phyloP scores from a whole-genome alignment of 768 basidiomycete genomes.

The Auricularia sp. region DNA sequence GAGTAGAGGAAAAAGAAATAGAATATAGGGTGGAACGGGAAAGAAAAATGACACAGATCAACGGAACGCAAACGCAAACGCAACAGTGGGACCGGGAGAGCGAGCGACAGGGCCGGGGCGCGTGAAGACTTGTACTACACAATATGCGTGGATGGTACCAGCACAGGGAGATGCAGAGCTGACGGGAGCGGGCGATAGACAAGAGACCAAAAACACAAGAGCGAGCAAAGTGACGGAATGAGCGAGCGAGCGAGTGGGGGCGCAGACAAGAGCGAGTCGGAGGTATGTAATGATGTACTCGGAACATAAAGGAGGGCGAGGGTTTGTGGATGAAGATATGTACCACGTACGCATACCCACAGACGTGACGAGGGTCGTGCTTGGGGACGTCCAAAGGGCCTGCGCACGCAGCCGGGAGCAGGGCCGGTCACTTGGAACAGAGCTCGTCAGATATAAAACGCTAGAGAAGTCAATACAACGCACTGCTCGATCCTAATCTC shows the following conservation, averaged over 20 bases:
- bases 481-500: no score
- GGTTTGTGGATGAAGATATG: neutral
- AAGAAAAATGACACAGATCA: constrained; percentile 1
- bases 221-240: neutral
- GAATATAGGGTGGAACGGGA: constrained; percentile 10
- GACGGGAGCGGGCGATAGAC: neutral
- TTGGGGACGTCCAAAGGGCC: no score
- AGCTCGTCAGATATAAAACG: no score
- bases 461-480: no score
- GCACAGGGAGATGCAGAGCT: neutral
- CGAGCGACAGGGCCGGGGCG: neutral
- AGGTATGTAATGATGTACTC: neutral
- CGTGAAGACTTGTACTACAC: neutral
- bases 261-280: neutral
- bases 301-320: neutral
- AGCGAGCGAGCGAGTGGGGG: neutral
- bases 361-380: no score
- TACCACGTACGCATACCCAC: neutral
- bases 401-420: no score
- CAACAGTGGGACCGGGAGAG: neutral
- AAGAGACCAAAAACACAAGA: neutral
- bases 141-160: neutral
- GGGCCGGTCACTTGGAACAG: no score
- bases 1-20: constrained; percentile 6
- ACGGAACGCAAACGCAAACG: neutral